Conservation (phyloP, 1,284 basidiomycete genomes). For the Cerrena zonata region DNA sequence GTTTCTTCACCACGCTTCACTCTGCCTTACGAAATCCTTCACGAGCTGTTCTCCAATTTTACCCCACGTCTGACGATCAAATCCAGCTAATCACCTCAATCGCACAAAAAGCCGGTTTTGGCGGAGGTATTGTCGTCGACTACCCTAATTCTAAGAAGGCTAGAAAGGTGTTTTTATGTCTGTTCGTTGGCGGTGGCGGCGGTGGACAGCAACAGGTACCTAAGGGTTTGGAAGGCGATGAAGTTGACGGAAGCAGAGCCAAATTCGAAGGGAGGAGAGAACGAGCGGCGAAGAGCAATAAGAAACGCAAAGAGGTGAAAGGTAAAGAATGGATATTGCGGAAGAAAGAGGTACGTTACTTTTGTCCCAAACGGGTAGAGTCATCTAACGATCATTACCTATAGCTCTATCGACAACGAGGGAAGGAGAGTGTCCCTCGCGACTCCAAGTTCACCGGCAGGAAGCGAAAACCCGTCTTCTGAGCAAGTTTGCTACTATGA, state of each 20-base stretch:
- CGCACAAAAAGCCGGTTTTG: conserved; percentile 93
- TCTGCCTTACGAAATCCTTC: conserved; percentile 88
- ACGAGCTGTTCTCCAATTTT: conserved; percentile 92
- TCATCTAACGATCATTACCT: conserved; percentile 3
- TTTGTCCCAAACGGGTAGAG: conserved; percentile 4
- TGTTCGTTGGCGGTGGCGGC: conserved; percentile 77
- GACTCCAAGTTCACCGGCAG: conserved; percentile 81
- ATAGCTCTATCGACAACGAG: conserved; percentile 74
- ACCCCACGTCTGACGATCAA: conserved; percentile 92
- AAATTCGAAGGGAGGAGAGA: conserved; percentile 69
- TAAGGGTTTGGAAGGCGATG: conserved; percentile 61
- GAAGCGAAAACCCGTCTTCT: conserved; percentile 66
- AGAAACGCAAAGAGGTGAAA: conserved; percentile 63
- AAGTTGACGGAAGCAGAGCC: conserved; percentile 41
- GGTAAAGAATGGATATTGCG: conserved; percentile 77
- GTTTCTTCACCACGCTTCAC: conserved; percentile 96
- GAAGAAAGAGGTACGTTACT: conserved; percentile 73
- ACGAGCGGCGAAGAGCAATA: conserved; percentile 42
- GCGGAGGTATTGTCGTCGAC: conserved; percentile 94
- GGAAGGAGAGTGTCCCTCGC: conserved; percentile 71
- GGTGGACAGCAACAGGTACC: conserved; percentile 65
- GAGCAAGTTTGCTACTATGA: conserved; percentile 15
- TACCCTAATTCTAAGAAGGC: conserved; percentile 95
- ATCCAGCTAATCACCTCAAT: conserved; percentile 90
- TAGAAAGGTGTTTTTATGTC: conserved; percentile 84